Evolutionary conservation across 1,139 yeast genomes (phyloP).

Genomic region (Suhomyces maxii): DNA sequence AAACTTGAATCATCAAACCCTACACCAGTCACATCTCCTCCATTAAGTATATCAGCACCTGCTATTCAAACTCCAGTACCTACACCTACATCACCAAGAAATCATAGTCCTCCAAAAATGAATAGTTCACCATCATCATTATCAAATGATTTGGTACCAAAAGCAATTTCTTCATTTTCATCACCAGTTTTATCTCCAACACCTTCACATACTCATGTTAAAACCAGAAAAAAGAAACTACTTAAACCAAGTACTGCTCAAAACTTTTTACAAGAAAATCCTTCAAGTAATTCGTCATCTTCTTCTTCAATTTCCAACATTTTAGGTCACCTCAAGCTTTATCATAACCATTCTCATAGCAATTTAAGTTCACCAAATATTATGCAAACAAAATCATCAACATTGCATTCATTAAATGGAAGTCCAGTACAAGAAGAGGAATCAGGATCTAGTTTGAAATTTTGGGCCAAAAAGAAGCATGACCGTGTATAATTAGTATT

Average conservation of each 20-base stretch:
- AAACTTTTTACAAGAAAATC: constrained; percentile 1
- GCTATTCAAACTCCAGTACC: not conserved
- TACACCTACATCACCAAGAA: not conserved
- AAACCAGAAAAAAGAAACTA: constrained; percentile 8
- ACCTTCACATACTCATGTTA: constrained; percentile 4
- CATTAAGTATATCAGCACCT: constrained; percentile 3
- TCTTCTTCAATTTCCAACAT: constrained; percentile 28
- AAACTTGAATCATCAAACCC: not conserved
- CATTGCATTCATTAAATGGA: constrained; percentile 5
- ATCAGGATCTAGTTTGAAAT: constrained; percentile 11
- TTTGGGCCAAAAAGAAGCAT: constrained; percentile 17
- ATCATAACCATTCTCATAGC: constrained; percentile 8
- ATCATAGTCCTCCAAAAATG: not conserved
- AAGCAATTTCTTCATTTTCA: constrained; percentile 9
- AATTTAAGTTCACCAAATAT: constrained; percentile 4
- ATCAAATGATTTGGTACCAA: constrained; percentile 1
- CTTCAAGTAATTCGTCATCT: constrained; percentile 15
- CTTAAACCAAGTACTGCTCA: constrained; percentile 6
- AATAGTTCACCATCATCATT: constrained; percentile 6
- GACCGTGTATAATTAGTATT: constrained; percentile 5
- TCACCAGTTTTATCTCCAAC: constrained; percentile 12
- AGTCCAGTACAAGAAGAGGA: constrained; percentile 7
- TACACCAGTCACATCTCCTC: constrained; percentile 3
- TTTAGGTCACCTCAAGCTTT: constrained; percentile 29
- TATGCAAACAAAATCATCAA: constrained; percentile 5